phyloP scores from a whole-genome alignment of 1,284 basidiomycete species.

The Cutaneotrichosporon dermatis region DNA sequence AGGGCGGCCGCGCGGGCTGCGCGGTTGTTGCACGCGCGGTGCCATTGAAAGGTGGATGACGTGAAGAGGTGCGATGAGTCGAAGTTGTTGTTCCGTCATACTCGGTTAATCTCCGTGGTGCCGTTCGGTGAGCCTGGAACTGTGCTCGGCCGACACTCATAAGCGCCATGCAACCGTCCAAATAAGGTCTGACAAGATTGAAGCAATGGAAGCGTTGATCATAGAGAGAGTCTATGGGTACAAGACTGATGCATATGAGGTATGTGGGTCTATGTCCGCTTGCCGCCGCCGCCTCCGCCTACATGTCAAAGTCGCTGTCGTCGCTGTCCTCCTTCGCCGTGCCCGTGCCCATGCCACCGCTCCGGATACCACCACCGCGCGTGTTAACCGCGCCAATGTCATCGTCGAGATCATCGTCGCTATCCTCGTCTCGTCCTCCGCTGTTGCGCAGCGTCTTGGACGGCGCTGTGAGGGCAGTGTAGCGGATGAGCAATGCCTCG shows the following conservation, averaged over 20 bases:
- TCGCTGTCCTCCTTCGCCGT: conserved; percentile 25
- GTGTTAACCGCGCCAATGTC: conserved; percentile 39
- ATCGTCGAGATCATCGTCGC: conserved; percentile 26
- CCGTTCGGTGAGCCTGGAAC: no score
- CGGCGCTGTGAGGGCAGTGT: conserved; percentile 40
- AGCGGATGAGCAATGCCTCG: conserved; percentile 40
- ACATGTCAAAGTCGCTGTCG: conserved; percentile 47
- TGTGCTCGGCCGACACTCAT: no score
- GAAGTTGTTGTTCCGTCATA: no score
- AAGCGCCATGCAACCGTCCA: no score
- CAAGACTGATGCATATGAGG: not conserved
- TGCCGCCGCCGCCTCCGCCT: not conserved
- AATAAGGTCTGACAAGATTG: no score
- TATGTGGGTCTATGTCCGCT: not conserved
- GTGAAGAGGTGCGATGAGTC: not conserved
- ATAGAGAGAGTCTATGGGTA: no score
- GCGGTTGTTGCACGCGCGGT: not conserved
- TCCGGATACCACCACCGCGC: conserved; percentile 29
- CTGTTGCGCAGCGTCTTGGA: conserved; percentile 24
- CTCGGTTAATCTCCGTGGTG: no score
- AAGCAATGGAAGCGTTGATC: no score
- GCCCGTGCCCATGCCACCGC: conserved; percentile 23
- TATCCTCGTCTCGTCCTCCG: conserved; percentile 1
- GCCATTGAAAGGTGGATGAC: not conserved
- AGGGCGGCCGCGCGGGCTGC: not conserved